phyloP scores from a whole-genome alignment of 108 stramenopile genomes.

The Mediolabrus comicus region DNA sequence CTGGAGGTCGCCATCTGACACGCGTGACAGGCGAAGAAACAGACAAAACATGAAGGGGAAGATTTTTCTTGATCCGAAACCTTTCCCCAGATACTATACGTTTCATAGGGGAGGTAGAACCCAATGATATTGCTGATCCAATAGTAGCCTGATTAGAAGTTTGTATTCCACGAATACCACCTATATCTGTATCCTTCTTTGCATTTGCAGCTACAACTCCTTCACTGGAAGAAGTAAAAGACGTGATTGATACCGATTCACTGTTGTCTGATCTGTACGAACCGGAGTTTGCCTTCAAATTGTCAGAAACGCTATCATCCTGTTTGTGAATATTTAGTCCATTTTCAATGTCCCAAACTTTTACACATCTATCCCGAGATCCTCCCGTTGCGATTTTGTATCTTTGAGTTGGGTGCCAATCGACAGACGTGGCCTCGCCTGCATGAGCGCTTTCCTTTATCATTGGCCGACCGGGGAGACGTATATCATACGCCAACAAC shows the following conservation, averaged over 20 bases:
- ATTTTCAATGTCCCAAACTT: slow-evolving; percentile 55
- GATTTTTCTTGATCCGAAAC: slow-evolving; percentile 24
- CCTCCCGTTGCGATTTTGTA: slow-evolving; percentile 80
- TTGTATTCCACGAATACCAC: slow-evolving; percentile 12
- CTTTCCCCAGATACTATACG: slow-evolving; percentile 17
- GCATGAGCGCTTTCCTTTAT: slow-evolving; percentile 73
- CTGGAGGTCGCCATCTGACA: slow-evolving; percentile 70
- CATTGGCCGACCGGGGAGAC: slow-evolving; percentile 48
- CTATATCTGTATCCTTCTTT: slow-evolving; percentile 5
- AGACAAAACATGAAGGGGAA: slow-evolving; percentile 49
- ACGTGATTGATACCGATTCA: slow-evolving; percentile 37
- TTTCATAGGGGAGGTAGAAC: slow-evolving; percentile 27
- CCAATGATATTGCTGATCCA: neutral
- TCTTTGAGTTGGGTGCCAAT: slow-evolving; percentile 79
- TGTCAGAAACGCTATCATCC: slow-evolving; percentile 19
- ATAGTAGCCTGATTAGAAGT: neutral
- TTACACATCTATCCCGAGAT: slow-evolving; percentile 70
- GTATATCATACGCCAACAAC: slow-evolving; percentile 76
- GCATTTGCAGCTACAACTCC: neutral
- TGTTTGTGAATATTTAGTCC: slow-evolving; percentile 37
- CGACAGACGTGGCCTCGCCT: slow-evolving; percentile 79
- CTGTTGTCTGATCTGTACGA: slow-evolving; percentile 52
- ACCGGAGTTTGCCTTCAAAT: slow-evolving; percentile 40
- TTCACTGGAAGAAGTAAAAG: slow-evolving; percentile 36
- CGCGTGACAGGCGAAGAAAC: slow-evolving; percentile 73